phyloP scores from a whole-genome alignment of 805 yeast species.

The Danielozyma ontarioensis region DNA sequence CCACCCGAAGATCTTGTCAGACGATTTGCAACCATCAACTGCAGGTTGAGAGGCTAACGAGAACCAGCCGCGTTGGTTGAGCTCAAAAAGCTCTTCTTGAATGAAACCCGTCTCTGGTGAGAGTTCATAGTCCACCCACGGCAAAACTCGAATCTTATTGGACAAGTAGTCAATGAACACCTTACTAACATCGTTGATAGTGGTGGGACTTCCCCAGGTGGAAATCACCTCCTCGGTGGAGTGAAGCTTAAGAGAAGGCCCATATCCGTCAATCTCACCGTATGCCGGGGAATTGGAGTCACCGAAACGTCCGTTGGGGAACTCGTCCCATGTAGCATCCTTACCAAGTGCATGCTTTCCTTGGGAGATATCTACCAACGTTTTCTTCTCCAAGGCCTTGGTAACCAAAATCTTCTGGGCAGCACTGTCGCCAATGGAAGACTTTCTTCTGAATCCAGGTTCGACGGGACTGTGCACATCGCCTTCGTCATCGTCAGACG shows the following conservation, averaged over 20 bases:
- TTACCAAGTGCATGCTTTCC: constrained; percentile 83
- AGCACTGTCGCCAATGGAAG: constrained; percentile 32
- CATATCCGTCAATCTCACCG: constrained; percentile 97
- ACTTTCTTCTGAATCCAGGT: constrained; percentile 25
- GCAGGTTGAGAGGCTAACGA: constrained; percentile 97
- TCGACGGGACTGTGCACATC: constrained; percentile 17
- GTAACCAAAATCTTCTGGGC: constrained; percentile 19
- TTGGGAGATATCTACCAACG: constrained; percentile 69
- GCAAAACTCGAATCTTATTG: constrained; percentile 70
- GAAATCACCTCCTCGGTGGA: constrained; percentile 56
- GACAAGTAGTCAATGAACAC: constrained; percentile 71
- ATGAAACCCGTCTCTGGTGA: constrained; percentile 88
- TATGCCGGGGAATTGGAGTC: constrained; percentile 94
- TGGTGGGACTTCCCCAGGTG: constrained; percentile 77
- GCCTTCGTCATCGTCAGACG: constrained; percentile 34
- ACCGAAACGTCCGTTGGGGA: constrained; percentile 93
- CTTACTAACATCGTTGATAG: constrained; percentile 52
- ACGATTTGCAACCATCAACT: constrained; percentile 67
- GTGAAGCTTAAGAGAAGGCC: constrained; percentile 79
- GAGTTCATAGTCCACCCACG: constrained; percentile 87
- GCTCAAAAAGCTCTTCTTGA: constrained; percentile 80
- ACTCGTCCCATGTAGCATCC: constrained; percentile 96
- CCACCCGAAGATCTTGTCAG: constrained; percentile 95
- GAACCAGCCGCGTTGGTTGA: constrained; percentile 71
- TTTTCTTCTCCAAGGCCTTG: constrained; percentile 40